Evolutionary conservation across 148 eudicot genomes (phyloP).

Genomic region (Persicaria maculosa): DNA sequence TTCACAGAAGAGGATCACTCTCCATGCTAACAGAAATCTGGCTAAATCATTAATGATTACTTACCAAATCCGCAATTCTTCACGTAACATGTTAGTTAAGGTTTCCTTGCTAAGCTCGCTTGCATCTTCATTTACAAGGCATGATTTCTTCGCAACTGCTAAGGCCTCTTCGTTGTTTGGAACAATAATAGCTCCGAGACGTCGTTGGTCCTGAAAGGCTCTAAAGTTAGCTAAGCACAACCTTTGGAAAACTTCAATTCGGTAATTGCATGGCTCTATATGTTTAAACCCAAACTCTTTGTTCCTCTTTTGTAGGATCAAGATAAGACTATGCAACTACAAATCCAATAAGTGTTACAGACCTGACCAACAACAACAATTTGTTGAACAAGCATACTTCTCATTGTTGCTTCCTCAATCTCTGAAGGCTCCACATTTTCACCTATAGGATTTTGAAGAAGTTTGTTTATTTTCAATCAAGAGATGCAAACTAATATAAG

Average conservation of each 20-base stretch:
- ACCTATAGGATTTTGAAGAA: constrained; percentile 31
- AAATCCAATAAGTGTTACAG: not conserved
- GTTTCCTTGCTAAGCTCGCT: constrained; percentile 45
- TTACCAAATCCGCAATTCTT: constrained; percentile 69
- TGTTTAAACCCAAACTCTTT: no score
- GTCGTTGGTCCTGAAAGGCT: constrained; percentile 63
- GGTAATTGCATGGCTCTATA: no score
- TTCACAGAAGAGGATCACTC: no score
- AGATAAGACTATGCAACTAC: not conserved
- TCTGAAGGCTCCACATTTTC: constrained; percentile 94
- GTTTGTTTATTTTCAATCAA: not conserved
- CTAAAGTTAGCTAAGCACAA: not conserved
- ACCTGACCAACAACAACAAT: constrained; percentile 95
- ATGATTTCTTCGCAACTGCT: constrained; percentile 39
- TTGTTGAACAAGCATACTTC: constrained; percentile 78
- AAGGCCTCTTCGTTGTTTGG: constrained; percentile 78
- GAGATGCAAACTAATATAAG: not conserved
- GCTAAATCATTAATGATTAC: not conserved
- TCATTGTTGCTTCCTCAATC: constrained; percentile 89
- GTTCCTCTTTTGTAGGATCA: not conserved
- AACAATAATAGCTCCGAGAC: constrained; percentile 87
- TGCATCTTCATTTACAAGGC: constrained; percentile 35
- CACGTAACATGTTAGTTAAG: constrained; percentile 39
- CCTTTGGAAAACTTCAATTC: no score
- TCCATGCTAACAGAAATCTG: no score